phyloP scores from a whole-genome alignment of 345 rosid species.

The Excoecaria agallocha region DNA sequence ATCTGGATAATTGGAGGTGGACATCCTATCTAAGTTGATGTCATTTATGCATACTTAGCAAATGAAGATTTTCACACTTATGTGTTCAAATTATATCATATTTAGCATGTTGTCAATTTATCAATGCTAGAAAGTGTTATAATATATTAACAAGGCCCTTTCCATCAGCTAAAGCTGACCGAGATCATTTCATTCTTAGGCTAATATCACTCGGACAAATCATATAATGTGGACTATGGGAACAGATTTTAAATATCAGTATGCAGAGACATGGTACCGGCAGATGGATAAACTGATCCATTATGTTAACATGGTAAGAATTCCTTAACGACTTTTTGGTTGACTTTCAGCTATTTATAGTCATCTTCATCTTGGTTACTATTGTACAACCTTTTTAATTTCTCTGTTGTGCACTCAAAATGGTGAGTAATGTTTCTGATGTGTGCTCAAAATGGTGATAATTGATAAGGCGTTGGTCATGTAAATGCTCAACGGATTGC shows the following conservation, averaged over 20 bases:
- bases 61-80: conserved; percentile 12
- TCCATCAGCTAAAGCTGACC: conserved; percentile 12
- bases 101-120: background rate
- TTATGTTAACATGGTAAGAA: conserved; percentile 83
- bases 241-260: conserved; percentile 95
- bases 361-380: background rate
- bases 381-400: background rate
- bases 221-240: conserved; percentile 99
- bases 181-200: conserved; percentile 45
- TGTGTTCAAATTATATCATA: background rate
- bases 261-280: conserved; percentile 87
- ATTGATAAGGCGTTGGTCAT: background rate
- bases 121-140: conserved; percentile 5
- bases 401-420: background rate
- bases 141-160: conserved; percentile 3
- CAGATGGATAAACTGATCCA: conserved; percentile 95
- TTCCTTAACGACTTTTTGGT: conserved; percentile 9
- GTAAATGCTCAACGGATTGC: background rate
- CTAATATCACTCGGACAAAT: conserved; percentile 80
- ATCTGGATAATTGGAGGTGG: conserved; percentile 1
- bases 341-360: background rate
- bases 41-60: background rate
- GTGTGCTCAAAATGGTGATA: background rate
- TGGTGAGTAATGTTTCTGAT: background rate
- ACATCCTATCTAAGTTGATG: background rate